These are phyloP conservation scores for Claviceps pazoutovae DNA, from an alignment of 2,329 filamentous ascomycete species.

Conservation along the genomic window DNA sequence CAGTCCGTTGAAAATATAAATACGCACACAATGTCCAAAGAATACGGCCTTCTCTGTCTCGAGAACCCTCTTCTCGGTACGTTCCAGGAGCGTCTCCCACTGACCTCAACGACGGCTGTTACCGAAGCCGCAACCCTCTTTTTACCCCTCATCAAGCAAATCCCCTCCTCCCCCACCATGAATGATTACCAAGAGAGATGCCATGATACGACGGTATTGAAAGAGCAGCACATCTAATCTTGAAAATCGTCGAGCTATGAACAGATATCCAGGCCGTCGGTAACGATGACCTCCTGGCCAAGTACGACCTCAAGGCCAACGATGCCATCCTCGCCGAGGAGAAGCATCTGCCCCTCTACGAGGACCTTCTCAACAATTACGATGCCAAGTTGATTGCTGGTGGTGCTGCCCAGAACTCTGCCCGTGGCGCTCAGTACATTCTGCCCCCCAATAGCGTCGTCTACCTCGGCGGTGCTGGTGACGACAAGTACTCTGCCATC, in stretches of 20 bases:
- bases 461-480: constrained; percentile 86
- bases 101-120: neutral
- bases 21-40: constrained; percentile 50
- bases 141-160: neutral
- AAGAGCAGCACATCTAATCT: neutral
- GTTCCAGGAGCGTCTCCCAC: constrained; percentile 14
- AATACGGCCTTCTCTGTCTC: constrained; percentile 80
- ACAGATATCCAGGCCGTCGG: constrained; percentile 83
- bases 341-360: constrained; percentile 79
- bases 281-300: constrained; percentile 70
- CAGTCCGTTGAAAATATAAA: neutral
- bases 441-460: constrained; percentile 79
- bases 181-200: neutral
- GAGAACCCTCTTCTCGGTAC: constrained; percentile 94
- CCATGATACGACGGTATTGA: neutral
- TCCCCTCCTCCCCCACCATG: neutral
- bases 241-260: neutral
- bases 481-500: constrained; percentile 89
- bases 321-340: constrained; percentile 93
- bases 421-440: constrained; percentile 91
- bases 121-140: neutral
- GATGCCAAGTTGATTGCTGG: constrained; percentile 91
- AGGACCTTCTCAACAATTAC: constrained; percentile 85
- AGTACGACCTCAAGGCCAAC: constrained; percentile 90
- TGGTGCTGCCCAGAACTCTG: constrained; percentile 94